Conservation (phyloP, 345 rosid genomes). For the Cardamine chenopodiifolia region DNA sequence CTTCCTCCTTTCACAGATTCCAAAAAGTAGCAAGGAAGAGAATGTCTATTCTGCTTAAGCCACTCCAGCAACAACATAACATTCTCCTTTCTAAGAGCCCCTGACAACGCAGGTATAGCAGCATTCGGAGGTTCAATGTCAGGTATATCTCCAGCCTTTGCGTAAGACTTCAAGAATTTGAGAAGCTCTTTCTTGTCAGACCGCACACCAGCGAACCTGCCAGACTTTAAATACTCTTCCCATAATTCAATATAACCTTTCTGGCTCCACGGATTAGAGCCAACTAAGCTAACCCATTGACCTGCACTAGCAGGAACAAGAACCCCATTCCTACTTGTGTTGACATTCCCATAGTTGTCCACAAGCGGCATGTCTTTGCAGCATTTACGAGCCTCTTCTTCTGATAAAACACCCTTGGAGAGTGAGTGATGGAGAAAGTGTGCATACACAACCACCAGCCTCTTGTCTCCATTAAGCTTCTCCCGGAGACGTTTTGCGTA, state of each 20-base stretch:
- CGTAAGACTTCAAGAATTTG: slow-evolving; percentile 45
- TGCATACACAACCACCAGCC: slow-evolving; percentile 51
- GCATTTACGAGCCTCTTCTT: slow-evolving; percentile 25
- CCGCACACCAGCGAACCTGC: slow-evolving; percentile 45
- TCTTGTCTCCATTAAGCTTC: slow-evolving; percentile 35
- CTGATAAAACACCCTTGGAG: slow-evolving; percentile 29
- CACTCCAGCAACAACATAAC: slow-evolving; percentile 64
- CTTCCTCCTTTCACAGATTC: slow-evolving; percentile 53
- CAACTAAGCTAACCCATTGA: slow-evolving; percentile 61
- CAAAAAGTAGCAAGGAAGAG: slow-evolving; percentile 53
- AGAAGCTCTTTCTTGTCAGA: slow-evolving; percentile 46
- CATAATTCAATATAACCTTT: slow-evolving; percentile 53
- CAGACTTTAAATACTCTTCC: slow-evolving; percentile 52
- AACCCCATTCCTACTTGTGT: slow-evolving; percentile 35
- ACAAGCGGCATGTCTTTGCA: slow-evolving; percentile 58
- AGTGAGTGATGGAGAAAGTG: slow-evolving; percentile 63
- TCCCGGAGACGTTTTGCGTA: slow-evolving; percentile 41
- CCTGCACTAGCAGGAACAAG: slow-evolving; percentile 72
- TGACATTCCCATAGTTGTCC: slow-evolving; percentile 52
- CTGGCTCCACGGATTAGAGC: slow-evolving; percentile 58
- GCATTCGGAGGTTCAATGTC: slow-evolving; percentile 57
- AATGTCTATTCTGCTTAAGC: slow-evolving; percentile 28
- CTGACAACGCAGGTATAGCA: slow-evolving; percentile 53
- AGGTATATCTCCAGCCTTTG: slow-evolving; percentile 57
- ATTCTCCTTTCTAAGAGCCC: slow-evolving; percentile 56